Evolutionary conservation across 257 asterid species (phyloP).

Genomic region (Prunella vulgaris): DNA sequence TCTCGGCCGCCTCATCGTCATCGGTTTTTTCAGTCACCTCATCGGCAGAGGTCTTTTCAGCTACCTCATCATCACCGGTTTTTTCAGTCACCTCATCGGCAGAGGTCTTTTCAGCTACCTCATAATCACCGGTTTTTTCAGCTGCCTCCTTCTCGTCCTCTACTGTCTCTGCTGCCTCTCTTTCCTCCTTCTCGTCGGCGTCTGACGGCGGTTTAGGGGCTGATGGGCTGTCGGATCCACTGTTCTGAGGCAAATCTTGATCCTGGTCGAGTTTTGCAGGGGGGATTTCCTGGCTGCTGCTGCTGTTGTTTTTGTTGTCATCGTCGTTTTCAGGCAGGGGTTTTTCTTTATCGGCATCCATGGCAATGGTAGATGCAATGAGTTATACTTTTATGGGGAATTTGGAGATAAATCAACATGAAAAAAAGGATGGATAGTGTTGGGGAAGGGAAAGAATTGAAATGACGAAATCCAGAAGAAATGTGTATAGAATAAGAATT

Average conservation of each 20-base stretch:
- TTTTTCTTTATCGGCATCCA: conserved; percentile 54
- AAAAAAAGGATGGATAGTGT: background rate
- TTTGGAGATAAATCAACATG: background rate
- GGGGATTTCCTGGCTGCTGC: too few relatives aligned
- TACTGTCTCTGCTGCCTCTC: background rate
- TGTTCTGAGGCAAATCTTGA: conserved; percentile 14
- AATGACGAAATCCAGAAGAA: background rate
- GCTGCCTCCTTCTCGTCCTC: background rate
- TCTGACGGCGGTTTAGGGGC: background rate
- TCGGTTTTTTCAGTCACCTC: background rate
- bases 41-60: background rate
- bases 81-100: background rate
- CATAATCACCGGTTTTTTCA: background rate
- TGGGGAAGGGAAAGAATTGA: background rate
- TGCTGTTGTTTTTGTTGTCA: conserved; percentile 18
- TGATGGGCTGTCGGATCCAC: background rate
- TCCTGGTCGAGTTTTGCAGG: background rate
- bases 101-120: background rate
- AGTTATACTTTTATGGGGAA: background rate
- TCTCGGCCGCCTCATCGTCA: background rate
- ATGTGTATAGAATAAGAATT: background rate
- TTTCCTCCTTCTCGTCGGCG: background rate
- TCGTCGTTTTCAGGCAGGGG: conserved; percentile 24
- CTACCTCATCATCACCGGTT: background rate
- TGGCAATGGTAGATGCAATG: conserved; percentile 2